Percentiles rank a stretch among this genome's conserved stretches.
Evolutionary conservation across 768 basidiomycete species (phyloP).

Genomic region (Trametes punicea): DNA sequence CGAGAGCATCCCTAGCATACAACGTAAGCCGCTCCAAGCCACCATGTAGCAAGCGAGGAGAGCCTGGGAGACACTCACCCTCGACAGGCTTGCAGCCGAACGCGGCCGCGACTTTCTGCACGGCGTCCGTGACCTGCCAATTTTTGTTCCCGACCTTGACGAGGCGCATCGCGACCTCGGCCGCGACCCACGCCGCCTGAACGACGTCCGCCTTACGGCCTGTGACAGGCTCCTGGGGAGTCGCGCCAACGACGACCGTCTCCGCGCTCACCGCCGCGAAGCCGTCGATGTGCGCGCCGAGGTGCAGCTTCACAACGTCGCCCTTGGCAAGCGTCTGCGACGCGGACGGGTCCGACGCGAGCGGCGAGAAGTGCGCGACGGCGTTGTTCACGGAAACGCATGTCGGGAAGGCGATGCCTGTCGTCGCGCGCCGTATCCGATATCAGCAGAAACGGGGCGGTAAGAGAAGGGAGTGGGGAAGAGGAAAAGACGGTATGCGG

Average conservation of each 20-base stretch:
- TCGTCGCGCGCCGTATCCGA: not conserved
- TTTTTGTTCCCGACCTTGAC: slow-evolving; percentile 93
- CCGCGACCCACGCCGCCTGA: slow-evolving; percentile 90
- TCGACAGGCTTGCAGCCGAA: slow-evolving; percentile 94
- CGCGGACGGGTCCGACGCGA: slow-evolving; percentile 78
- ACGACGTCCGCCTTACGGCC: slow-evolving; percentile 88
- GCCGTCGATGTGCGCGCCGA: slow-evolving; percentile 98
- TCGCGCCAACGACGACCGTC: slow-evolving; percentile 86
- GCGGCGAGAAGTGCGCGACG: slow-evolving; percentile 96
- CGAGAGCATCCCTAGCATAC: slow-evolving; percentile 77
- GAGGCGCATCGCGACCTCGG: slow-evolving; percentile 87
- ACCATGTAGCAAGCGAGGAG: not conserved
- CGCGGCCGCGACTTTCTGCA: slow-evolving; percentile 64
- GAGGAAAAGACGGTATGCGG: not conserved
- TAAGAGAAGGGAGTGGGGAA: not conserved
- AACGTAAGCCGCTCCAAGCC: not conserved
- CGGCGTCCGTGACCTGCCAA: slow-evolving; percentile 89
- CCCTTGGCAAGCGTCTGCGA: slow-evolving; percentile 68
- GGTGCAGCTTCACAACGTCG: slow-evolving; percentile 94
- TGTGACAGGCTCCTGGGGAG: slow-evolving; percentile 67
- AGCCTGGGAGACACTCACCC: slow-evolving; percentile 49
- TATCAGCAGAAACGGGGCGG: not conserved
- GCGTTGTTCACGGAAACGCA: slow-evolving; percentile 92
- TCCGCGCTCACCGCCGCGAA: slow-evolving; percentile 93
- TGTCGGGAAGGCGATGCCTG: slow-evolving; percentile 94